Evolutionary conservation across 179 eudicot genomes (phyloP), one percentile per base, ranked within the genome.

Genomic region (Carnegiea gigantea): DNA sequence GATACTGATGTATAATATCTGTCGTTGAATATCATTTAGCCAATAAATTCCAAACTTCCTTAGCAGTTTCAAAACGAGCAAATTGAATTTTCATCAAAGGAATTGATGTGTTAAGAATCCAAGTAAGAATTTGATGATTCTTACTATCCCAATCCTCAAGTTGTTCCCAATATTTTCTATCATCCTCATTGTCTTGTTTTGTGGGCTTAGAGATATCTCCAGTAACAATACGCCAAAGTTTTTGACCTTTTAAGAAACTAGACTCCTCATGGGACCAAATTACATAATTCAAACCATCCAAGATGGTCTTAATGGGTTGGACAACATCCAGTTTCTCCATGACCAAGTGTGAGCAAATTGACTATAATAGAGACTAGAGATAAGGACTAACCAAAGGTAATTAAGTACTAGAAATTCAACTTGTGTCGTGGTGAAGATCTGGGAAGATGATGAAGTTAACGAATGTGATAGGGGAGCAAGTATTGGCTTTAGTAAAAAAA

Each of bases 91-190:
- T 72, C 20, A 72, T 72, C 6, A 48, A 40, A 1, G 20, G 33
- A 33, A 72, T 72, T 5, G 75, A n/a, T 28, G 75, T 72, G 14
- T 33, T 72, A 23, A 4, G 75, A 72, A 72, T 72, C 75, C 75
- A 33, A 33, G 36, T 33, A 33, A 33, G 36, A 33, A 33, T 33
- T 33, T 33, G 36, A 33, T 33, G 36, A 33, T 72, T 72, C 40
- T 26, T 72, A 30, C 75, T 28, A 9, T 72, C 75, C 75, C 46
- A 72, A 72, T 72, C 75, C 40, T 72, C 75, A n/a, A 72, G 75
- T 30, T 17, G 8, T 72, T 72, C 75, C 8, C 46, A 15, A 40
- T 9, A 28, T 40, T 72, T 72, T 4, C 21, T 12, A 9, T 72
- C 75, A 72, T 72, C 75, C 40, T 72, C 75, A 72, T 72, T 38